Evolutionary conservation across 2,329 filamentous ascomycete species (phyloP).

Genomic region (Fusarium mundagurra): DNA sequence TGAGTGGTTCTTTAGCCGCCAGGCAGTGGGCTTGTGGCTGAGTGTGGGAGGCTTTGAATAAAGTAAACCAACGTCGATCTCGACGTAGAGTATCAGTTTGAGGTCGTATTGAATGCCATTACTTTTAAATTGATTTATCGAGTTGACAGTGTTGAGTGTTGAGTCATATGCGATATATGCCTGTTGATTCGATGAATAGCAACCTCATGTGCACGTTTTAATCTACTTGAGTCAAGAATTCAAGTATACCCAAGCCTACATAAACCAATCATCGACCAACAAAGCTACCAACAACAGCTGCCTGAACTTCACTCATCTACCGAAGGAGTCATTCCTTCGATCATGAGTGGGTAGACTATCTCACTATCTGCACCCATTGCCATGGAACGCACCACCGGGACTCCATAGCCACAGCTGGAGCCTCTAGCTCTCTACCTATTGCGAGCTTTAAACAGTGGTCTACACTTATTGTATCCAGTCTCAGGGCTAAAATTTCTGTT

Average conservation of each 20-base stretch:
- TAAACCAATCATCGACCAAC: background rate
- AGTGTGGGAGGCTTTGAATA: conserved; percentile 35
- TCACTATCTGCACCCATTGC: conserved; percentile 1
- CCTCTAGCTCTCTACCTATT: conserved; percentile 5
- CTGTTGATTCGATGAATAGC: background rate
- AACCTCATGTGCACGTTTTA: background rate
- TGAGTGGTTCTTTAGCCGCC: conserved; percentile 39
- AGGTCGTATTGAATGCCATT: background rate
- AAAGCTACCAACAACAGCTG: background rate
- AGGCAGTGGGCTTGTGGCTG: conserved; percentile 34
- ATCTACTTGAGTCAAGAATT: background rate
- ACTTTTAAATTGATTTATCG: background rate
- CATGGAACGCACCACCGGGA: conserved; percentile 3
- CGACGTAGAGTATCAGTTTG: background rate
- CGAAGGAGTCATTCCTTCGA: conserved; percentile 14
- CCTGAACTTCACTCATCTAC: conserved; percentile 14
- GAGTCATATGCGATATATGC: background rate
- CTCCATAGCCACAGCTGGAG: conserved; percentile 32
- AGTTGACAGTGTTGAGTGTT: background rate
- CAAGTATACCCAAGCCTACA: background rate
- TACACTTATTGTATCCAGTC: background rate
- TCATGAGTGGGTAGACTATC: conserved; percentile 1
- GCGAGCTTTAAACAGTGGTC: background rate
- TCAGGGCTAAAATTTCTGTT: background rate
- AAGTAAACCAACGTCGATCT: conserved; percentile 25